phyloP scores from a whole-genome alignment of 345 rosid genomes.

The Acer yangbiense region DNA sequence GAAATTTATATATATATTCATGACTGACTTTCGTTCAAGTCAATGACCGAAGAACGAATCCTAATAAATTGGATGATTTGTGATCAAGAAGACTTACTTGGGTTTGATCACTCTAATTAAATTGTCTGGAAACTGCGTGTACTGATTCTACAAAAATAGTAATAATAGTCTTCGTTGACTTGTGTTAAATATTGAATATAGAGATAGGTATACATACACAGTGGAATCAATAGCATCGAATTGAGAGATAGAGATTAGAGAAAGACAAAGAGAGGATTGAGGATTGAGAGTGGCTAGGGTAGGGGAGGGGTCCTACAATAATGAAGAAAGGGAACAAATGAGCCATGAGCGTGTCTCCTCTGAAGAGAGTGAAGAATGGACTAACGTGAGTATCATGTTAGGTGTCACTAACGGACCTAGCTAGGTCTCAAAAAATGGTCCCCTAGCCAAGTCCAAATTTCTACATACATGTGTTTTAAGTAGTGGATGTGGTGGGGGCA shows the following conservation, averaged over 20 bases:
- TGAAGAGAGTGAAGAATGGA: constrained; percentile 47
- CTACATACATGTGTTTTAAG: constrained; percentile 7
- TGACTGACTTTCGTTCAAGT: constrained; percentile 7
- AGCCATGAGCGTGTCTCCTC: constrained; percentile 47
- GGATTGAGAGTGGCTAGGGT: constrained; percentile 16
- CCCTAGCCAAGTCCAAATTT: constrained; percentile 17
- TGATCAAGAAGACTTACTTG: not conserved
- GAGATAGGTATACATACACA: too few relatives aligned
- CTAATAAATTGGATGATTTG: not conserved
- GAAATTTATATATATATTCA: not conserved
- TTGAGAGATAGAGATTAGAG: not conserved
- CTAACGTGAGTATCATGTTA: constrained; percentile 60
- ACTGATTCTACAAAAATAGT: not conserved
- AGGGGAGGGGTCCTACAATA: constrained; percentile 39
- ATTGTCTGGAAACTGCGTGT: constrained; percentile 13
- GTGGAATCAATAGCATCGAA: too few relatives aligned
- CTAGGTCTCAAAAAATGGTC: constrained; percentile 27
- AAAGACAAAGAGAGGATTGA: constrained; percentile 26
- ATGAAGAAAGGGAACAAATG: constrained; percentile 37
- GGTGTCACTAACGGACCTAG: constrained; percentile 34
- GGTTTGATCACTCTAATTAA: constrained; percentile 1
- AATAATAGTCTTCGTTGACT: constrained; percentile 35
- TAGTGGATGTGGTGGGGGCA: constrained; percentile 40
- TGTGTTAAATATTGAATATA: not conserved
- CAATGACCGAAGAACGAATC: not conserved